These are phyloP conservation scores for Heritiera fomes DNA, from an alignment of 345 rosid genomes.

Conservation along the genomic window DNA sequence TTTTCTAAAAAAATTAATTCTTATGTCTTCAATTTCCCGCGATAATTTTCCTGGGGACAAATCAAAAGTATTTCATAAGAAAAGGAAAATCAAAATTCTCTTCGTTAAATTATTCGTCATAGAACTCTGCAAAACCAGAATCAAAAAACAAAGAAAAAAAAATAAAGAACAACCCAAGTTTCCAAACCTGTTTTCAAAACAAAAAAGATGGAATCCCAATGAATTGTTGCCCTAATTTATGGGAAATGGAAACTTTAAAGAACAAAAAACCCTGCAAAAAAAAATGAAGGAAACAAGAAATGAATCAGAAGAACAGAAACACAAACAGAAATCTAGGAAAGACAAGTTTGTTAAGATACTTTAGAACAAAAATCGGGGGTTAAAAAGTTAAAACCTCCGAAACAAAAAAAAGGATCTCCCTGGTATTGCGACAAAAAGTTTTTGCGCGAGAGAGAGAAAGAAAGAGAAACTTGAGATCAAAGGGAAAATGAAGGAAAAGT, in stretches of 20 bases:
- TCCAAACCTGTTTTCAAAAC: neutral
- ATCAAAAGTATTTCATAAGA: neutral
- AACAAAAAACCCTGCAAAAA: neutral
- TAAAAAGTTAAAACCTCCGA: constrained; percentile 18
- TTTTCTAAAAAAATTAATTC: neutral
- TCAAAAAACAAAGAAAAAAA: neutral
- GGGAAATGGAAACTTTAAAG: neutral
- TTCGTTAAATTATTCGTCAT: neutral
- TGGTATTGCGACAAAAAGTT: constrained; percentile 28
- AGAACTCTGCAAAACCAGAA: neutral
- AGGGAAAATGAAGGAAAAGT: constrained; percentile 12
- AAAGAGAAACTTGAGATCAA: constrained; percentile 20
- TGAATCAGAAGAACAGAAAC: neutral
- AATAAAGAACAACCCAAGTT: neutral
- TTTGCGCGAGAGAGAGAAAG: neutral
- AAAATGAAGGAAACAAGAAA: neutral
- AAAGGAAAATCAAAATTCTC: neutral
- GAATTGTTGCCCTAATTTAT: neutral
- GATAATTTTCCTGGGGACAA: constrained; percentile 36
- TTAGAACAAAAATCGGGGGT: neutral
- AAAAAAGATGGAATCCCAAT: neutral
- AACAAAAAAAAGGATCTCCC: constrained; percentile 23
- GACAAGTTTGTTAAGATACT: constrained; percentile 2
- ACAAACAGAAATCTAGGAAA: neutral
- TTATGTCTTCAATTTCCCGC: neutral